A percentile compares a stretch with the other conserved stretches of the same genome.
Evolutionary conservation across 2,329 filamentous ascomycete species (phyloP).

Genomic region (Microsporum canis): DNA sequence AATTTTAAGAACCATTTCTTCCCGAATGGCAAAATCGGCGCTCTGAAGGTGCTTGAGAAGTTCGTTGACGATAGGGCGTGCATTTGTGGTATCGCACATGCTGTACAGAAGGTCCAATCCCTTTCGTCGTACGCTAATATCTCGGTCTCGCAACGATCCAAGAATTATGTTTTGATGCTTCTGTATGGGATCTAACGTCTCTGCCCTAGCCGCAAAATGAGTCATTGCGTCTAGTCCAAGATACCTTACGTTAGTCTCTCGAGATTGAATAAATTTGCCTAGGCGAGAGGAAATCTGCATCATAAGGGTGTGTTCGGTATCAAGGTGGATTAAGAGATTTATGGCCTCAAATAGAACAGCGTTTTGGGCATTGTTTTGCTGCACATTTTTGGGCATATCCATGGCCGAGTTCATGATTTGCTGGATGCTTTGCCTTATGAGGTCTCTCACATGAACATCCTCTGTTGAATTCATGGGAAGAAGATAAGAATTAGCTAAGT

Average conservation of each 20-base stretch:
- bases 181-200: constrained; percentile 94
- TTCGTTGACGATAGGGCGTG: constrained; percentile 84
- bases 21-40: constrained; percentile 92
- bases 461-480: constrained; percentile 42
- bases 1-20: constrained; percentile 99
- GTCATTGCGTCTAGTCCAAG: constrained; percentile 96
- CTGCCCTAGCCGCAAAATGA: constrained; percentile 83
- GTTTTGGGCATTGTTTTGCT: constrained; percentile 98
- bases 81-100: constrained; percentile 97
- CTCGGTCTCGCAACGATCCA: constrained; percentile 82
- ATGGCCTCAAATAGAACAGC: constrained; percentile 97
- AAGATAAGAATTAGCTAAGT: background rate
- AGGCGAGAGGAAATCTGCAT: constrained; percentile 84
- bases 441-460: constrained; percentile 78
- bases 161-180: constrained; percentile 95
- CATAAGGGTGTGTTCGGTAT: constrained; percentile 90
- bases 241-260: constrained; percentile 95
- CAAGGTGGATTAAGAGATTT: constrained; percentile 93
- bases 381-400: constrained; percentile 94
- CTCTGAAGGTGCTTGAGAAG: constrained; percentile 89
- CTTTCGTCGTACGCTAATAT: constrained; percentile 94
- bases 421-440: constrained; percentile 84
- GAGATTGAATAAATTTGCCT: constrained; percentile 90
- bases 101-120: constrained; percentile 94
- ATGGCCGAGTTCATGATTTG: constrained; percentile 83